Evolutionary conservation across 2,329 filamentous ascomycete species (phyloP).

Genomic region (Amauroascus niger): DNA sequence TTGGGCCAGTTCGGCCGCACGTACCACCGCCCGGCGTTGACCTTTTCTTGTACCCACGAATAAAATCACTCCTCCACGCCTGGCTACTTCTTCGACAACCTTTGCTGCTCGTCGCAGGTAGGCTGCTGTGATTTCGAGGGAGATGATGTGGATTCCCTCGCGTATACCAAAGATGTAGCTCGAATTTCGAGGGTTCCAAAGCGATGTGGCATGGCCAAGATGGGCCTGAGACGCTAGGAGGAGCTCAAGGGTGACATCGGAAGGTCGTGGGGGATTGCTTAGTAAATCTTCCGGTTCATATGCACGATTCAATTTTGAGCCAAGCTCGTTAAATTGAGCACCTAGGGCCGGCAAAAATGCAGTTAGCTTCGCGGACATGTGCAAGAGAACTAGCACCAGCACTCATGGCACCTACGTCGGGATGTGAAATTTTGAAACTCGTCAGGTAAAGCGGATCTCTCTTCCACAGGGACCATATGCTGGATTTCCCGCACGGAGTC

Average conservation of each 20-base stretch:
- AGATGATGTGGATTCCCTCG: constrained; percentile 84
- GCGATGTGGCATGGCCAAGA: constrained; percentile 78
- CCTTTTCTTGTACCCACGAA: constrained; percentile 82
- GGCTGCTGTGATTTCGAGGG: constrained; percentile 76
- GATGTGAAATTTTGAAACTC: background rate
- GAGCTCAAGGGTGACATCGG: constrained; percentile 80
- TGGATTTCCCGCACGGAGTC: background rate
- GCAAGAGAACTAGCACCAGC: background rate
- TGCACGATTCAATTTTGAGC: constrained; percentile 22
- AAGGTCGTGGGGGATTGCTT: constrained; percentile 60
- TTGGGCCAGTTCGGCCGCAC: constrained; percentile 64
- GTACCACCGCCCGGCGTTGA: constrained; percentile 70
- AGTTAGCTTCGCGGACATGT: background rate
- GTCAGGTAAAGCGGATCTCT: background rate
- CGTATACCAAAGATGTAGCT: constrained; percentile 89
- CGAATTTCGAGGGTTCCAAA: constrained; percentile 92
- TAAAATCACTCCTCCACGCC: constrained; percentile 71
- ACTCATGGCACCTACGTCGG: background rate
- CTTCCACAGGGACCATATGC: background rate
- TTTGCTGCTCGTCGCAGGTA: constrained; percentile 89
- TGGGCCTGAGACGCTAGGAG: constrained; percentile 80
- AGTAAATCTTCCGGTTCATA: constrained; percentile 38
- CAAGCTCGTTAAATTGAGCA: constrained; percentile 27
- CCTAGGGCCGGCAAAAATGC: constrained; percentile 18
- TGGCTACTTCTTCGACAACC: constrained; percentile 77